Evolutionary conservation across 1,139 yeast genomes (phyloP), one percentile per base, ranked within the genome.

Genomic region (Sugiyamaella japonica): DNA sequence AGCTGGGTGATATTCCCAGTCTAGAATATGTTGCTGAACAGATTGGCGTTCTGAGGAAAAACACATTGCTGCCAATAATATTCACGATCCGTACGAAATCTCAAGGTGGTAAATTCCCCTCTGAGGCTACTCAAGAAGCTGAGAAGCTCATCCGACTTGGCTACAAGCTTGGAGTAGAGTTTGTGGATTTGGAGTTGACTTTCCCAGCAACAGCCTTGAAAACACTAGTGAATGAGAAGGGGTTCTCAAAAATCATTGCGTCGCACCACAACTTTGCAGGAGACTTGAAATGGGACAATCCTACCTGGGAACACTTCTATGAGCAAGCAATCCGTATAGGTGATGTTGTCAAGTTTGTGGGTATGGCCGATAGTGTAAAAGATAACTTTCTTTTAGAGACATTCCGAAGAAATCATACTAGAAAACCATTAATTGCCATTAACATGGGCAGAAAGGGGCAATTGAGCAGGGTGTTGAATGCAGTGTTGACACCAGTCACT

Each of bases 91-190:
- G 96, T 68, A 87, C 96, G 1, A 68, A 73, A 61, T 75, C 84
- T 9, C 97, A 90, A 72, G 97, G 97, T 49, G 97, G 97, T 40
- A 71, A 75, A 44, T 86, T 88, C 73, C 86, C 87, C 0, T 85
- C 84, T 61, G 73, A 73, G 7, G 83, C 79, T 17, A 66, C 68
- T 41, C 77, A 70, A 7, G 67, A 73, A 23, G 78, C 89, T 55
- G 79, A 76, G 57, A 70, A 73, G 23, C 78, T 89, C 58, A 76
- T 82, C 54, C 67, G 71, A 31, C 74, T 85, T 59, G 97, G 90
- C 2, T 77, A 85, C 69, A 86, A 84, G 70, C 75, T 86, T 55
- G 83, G 81, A 43, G 70, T 80, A 40, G 80, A 76, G 48, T 79
- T 71, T 61, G 72, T 80, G 38, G 85, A 81, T 58, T 63, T 81